These are phyloP conservation scores for Dryas drummondii DNA, from an alignment of 306 rosid genomes.

Conservation along the genomic window DNA sequence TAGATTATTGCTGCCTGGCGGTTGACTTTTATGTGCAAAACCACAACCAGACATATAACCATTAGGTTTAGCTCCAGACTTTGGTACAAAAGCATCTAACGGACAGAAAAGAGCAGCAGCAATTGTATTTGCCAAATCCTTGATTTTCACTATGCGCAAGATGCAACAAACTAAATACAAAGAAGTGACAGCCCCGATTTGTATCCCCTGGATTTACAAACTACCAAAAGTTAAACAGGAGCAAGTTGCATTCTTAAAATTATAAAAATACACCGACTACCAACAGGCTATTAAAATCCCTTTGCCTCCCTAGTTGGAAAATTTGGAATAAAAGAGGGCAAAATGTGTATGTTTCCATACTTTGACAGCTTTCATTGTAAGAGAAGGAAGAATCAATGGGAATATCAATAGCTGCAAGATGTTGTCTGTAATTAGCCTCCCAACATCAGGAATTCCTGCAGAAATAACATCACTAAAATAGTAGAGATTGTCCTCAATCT, in stretches of 20 bases:
- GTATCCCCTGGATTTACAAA: conserved; percentile 60
- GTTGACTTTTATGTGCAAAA: conserved; percentile 42
- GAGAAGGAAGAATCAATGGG: conserved; percentile 84
- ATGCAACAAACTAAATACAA: conserved; percentile 88
- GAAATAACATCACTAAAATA: conserved; percentile 87
- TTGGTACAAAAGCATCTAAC: conserved; percentile 49
- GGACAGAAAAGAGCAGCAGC: conserved; percentile 87
- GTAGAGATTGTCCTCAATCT: conserved; percentile 92
- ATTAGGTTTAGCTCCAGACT: conserved; percentile 47
- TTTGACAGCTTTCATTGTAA: conserved; percentile 43
- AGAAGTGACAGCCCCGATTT: conserved; percentile 67
- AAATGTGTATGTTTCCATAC: conserved; percentile 48
- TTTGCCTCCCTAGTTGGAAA: not conserved
- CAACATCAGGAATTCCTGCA: conserved; percentile 95
- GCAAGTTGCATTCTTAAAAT: conserved; percentile 17
- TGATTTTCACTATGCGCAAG: conserved; percentile 80
- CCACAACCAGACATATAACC: conserved; percentile 44
- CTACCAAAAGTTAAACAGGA: conserved; percentile 47
- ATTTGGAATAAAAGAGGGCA: not conserved
- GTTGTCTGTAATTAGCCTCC: conserved; percentile 69
- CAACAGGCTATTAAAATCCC: too few relatives aligned
- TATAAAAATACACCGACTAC: conserved; percentile 2
- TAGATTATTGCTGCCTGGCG: conserved; percentile 31
- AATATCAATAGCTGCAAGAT: conserved; percentile 75
- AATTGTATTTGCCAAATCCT: conserved; percentile 84